Evolutionary conservation across 108 stramenopile genomes (phyloP).

Genomic region (Pseudonitzschia pungens): DNA sequence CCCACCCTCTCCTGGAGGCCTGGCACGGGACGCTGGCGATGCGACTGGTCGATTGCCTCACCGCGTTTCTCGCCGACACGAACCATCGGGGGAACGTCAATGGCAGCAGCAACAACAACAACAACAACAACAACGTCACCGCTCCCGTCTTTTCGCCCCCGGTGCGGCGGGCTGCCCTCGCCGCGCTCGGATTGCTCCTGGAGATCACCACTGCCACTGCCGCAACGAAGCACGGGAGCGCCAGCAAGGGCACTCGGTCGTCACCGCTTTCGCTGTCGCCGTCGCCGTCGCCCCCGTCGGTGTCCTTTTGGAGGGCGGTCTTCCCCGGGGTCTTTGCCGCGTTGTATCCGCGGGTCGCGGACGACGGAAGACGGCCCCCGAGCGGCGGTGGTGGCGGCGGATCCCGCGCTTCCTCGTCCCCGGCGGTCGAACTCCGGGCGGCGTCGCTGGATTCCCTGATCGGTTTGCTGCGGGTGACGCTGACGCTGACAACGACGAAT

Average conservation of each 20-base stretch:
- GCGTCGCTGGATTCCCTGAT: conserved; percentile 12
- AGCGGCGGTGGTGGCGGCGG: no score
- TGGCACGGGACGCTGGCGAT: conserved; percentile 23
- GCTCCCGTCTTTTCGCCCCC: background rate
- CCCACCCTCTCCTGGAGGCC: background rate
- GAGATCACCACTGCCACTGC: background rate
- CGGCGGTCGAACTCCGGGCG: background rate
- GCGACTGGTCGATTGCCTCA: conserved; percentile 22
- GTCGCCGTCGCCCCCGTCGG: background rate
- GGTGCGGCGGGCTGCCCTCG: conserved; percentile 1
- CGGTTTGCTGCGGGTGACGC: background rate
- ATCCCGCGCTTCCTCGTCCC: background rate
- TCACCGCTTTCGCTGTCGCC: background rate
- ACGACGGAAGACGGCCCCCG: background rate
- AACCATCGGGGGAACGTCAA: background rate
- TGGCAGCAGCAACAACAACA: background rate
- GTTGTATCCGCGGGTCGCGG: conserved; percentile 14
- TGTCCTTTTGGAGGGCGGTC: conserved; percentile 22
- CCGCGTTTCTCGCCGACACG: conserved; percentile 10
- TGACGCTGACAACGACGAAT: background rate
- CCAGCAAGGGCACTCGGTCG: no score
- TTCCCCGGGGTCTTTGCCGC: conserved; percentile 32
- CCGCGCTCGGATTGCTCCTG: background rate
- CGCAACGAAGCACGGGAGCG: no score
- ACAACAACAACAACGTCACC: background rate